Percentiles rank a stretch among this genome's conserved stretches.
phyloP scores from a whole-genome alignment of 345 rosid species.

The Cardamine resedifolia region DNA sequence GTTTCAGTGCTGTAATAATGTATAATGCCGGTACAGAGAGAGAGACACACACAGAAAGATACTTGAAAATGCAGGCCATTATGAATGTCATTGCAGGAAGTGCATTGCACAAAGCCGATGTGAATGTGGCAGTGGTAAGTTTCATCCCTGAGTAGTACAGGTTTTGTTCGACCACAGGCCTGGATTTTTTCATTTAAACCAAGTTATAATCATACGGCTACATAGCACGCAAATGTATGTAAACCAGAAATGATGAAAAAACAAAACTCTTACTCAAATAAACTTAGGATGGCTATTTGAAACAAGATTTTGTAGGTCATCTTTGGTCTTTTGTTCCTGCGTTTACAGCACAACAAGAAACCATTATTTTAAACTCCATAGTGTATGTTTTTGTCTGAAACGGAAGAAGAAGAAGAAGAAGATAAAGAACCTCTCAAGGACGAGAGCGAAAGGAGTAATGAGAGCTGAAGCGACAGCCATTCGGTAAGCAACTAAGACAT shows the following conservation, averaged over 20 bases:
- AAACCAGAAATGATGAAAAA: constrained; percentile 1
- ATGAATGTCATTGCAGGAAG: constrained; percentile 72
- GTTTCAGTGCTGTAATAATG: not conserved
- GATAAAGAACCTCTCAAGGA: constrained; percentile 53
- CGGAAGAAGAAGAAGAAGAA: not conserved
- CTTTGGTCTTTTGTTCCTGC: constrained; percentile 76
- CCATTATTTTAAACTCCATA: not conserved
- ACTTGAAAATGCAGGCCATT: constrained; percentile 64
- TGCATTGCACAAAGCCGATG: constrained; percentile 62
- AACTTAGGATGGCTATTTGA: constrained; percentile 60
- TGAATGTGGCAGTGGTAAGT: constrained; percentile 71
- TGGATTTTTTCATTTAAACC: not conserved
- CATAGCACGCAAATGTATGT: not conserved
- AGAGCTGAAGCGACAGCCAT: constrained; percentile 56
- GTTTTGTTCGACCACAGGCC: constrained; percentile 47
- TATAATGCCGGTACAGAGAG: not conserved
- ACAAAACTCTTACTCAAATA: constrained; percentile 60
- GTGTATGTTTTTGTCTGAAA: not conserved
- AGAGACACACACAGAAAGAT: constrained; percentile 8
- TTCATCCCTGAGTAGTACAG: constrained; percentile 64
- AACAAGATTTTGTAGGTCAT: constrained; percentile 60
- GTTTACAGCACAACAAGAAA: constrained; percentile 14
- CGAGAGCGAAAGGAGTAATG: constrained; percentile 73
- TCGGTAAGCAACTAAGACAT: constrained; percentile 69
- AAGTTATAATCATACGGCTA: not conserved